phyloP scores from a whole-genome alignment of 2,329 filamentous ascomycete genomes.

The Ilyonectria destructans region DNA sequence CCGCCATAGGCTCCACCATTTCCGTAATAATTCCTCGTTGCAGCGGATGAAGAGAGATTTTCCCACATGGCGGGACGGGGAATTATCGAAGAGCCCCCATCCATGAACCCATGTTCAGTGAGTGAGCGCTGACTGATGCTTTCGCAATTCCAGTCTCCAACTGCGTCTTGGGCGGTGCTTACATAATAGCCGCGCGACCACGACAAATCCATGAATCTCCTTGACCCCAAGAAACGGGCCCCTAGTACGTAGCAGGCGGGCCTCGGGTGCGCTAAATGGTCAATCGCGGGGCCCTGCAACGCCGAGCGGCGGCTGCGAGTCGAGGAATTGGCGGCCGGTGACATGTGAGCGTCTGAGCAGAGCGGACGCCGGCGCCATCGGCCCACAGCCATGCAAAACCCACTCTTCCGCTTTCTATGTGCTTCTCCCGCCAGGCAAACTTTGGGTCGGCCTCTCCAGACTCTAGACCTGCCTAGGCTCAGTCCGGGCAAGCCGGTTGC shows the following conservation, averaged over 20 bases:
- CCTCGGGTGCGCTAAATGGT: conserved; percentile 30
- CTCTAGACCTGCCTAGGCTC: conserved; percentile 24
- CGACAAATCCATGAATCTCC: conserved; percentile 22
- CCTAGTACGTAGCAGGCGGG: conserved; percentile 7
- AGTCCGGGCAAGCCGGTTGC: conserved; percentile 44
- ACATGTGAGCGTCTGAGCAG: conserved; percentile 40
- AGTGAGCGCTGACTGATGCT: conserved; percentile 48
- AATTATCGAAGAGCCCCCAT: neutral
- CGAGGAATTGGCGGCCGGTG: conserved; percentile 7
- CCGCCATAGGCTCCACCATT: conserved; percentile 42
- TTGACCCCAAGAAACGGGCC: conserved; percentile 19
- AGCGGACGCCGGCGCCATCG: conserved; percentile 35
- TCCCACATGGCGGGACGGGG: conserved; percentile 1
- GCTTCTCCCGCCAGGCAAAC: conserved; percentile 15
- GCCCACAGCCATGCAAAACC: conserved; percentile 16
- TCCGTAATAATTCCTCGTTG: conserved; percentile 21
- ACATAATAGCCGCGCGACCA: conserved; percentile 40
- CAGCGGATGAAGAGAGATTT: conserved; percentile 10
- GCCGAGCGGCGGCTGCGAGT: conserved; percentile 15
- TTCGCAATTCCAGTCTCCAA: conserved; percentile 42
- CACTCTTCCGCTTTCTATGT: conserved; percentile 25
- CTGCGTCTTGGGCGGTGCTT: conserved; percentile 36
- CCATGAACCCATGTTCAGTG: neutral
- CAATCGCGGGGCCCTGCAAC: conserved; percentile 14
- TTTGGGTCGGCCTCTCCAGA: neutral